Conservation (phyloP, 345 rosid genomes). For the Dovyalis caffra region DNA sequence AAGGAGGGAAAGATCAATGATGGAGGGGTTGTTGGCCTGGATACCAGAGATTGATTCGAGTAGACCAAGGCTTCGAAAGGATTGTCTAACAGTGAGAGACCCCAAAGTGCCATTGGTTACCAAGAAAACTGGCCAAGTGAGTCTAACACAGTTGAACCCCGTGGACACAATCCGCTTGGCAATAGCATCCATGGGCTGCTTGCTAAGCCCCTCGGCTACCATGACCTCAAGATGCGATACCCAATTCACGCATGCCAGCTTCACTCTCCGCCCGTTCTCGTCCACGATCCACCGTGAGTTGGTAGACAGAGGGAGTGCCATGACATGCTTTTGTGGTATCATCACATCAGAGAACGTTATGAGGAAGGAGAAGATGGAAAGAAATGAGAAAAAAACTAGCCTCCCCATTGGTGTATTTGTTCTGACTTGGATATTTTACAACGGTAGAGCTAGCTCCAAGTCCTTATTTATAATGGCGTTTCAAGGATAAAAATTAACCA, state of each 20-base stretch:
- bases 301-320: constrained; percentile 29
- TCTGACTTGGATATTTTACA: not conserved
- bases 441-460: not conserved
- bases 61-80: constrained; percentile 66
- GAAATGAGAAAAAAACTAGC: not conserved
- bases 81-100: constrained; percentile 30
- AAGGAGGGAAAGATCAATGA: constrained; percentile 71
- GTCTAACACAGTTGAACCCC: constrained; percentile 47
- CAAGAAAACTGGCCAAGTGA: constrained; percentile 43
- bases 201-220: constrained; percentile 49
- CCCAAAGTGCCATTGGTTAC: constrained; percentile 29
- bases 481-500: too few relatives aligned
- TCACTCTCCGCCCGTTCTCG: constrained; percentile 27
- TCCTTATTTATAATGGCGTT: not conserved
- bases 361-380: not conserved
- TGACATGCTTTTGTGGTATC: not conserved
- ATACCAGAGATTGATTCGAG: constrained; percentile 60
- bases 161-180: constrained; percentile 21
- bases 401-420: not conserved
- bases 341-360: not conserved
- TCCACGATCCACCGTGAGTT: constrained; percentile 35
- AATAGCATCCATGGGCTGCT: constrained; percentile 32
- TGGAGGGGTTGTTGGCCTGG: constrained; percentile 74
- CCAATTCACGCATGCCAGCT: constrained; percentile 41
- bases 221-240: constrained; percentile 33